Base-by-base conservation (phyloP, 2,329 filamentous ascomycete species). In the Nigrospora sphaerica region DNA sequence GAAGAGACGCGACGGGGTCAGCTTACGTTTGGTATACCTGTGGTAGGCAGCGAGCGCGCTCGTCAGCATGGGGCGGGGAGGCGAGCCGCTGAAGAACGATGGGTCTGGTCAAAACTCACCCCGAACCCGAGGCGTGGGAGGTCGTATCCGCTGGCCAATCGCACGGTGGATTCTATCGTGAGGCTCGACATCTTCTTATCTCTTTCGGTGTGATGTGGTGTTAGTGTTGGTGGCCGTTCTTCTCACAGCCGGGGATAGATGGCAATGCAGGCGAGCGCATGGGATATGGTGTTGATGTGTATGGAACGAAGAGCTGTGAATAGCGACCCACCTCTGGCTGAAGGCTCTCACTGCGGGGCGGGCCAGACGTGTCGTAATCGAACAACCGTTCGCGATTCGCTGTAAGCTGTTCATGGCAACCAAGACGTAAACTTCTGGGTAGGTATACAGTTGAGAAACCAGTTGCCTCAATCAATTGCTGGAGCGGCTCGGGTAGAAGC, bases 11-110 rank as follows among this genome's bases (percentile, higher is more conserved):
- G 32, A 19, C 16, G 28, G 19, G 28, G 19, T 14, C 43, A 19
- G 52, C 67, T 68, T 54, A 78, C 75, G 69, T 74, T 63, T 77
- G 68, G 57, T 74, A 78, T 48, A 78, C 69, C 75, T 79, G 52
- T 28, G 23, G 18, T 46, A 44, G 40, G 44, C 28, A 17, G 34
- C 6, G 34, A n/a, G 16, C 6, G 16, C 34, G 12, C 16, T 41
- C 33, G 50, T 50, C 17, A 51, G 37, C 44, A 50, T 37, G 42
- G 41, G n/a, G 33, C 42, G 31, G 16, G 17, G 17, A 14, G 16
- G 17, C 12, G 32, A 13, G 7, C 17, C 31, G 37, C 10, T 17
- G 13, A 12, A 14, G 14, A 13, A 28, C 18, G 28, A 14, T 13
- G 16, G 31, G 17, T 39, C 23, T 28, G 23, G 23, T 12, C 23